Evolutionary conservation across 176 grass and related monocot genomes (phyloP).

Genomic region (Carex scoparia): DNA sequence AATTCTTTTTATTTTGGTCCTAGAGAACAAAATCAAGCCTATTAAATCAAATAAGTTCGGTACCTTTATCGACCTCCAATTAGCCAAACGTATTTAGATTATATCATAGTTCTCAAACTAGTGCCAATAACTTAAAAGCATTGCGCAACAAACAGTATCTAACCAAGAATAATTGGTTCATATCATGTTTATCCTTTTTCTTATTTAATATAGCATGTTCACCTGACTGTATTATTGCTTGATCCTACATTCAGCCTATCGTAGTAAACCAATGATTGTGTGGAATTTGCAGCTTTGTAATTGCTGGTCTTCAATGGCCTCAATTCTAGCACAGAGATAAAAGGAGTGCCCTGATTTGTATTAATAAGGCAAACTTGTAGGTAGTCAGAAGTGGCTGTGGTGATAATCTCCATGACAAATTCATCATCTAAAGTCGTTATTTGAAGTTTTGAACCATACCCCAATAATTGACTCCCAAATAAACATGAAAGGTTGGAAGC

Average conservation of each 20-base stretch:
- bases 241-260: not conserved
- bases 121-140: not conserved
- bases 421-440: not conserved
- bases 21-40: not conserved
- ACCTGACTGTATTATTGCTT: constrained; percentile 23
- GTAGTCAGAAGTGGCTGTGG: constrained; percentile 36
- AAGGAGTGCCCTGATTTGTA: constrained; percentile 32
- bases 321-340: constrained; percentile 48
- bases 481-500: constrained; percentile 40
- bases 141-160: not conserved
- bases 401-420: constrained; percentile 19
- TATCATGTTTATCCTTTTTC: too few relatives aligned
- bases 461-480: constrained; percentile 45
- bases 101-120: too few relatives aligned
- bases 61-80: not conserved
- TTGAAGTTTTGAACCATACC: constrained; percentile 6
- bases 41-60: not conserved
- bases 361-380: constrained; percentile 45
- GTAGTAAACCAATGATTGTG: constrained; percentile 15
- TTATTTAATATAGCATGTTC: not conserved
- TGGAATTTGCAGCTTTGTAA: constrained; percentile 32
- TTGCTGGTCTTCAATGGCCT: constrained; percentile 28
- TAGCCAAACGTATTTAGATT: not conserved
- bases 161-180: constrained; percentile 13
- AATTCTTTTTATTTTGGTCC: not conserved